Evolutionary conservation across 148 eudicot species (phyloP), one percentile per base, ranked within the genome.

Genomic region (Camellia lanceoleosa): DNA sequence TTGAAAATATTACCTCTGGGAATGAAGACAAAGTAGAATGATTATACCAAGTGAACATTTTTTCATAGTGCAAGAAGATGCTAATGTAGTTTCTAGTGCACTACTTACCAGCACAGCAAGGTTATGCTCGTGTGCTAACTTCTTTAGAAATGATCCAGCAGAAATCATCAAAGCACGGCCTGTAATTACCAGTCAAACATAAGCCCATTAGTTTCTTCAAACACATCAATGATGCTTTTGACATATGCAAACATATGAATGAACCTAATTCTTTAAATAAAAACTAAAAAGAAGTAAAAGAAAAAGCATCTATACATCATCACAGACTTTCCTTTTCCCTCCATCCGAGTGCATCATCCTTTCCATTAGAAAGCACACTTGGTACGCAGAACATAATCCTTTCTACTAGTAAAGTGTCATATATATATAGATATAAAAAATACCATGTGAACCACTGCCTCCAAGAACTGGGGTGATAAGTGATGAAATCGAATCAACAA

Each of bases 101-200:
- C 38, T 30, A 82, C 91, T 91, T 82, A 95, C 98, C 88, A 95
- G 66, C 43, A 92, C 90, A 63, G 89, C 77, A 52, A 95, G 70
- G 71, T 87, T 89, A 87, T 89, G 90, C 79, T 89, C 92, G 60
- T 90, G 83, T 59, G 97, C 97, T 51, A 95, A 80, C 85, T 90
- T 90, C 89, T 95, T 95, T 12, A 95, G 88, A 67, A 93, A 85
- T 80, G 69, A 87, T 81, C 97, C 98, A 68, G 90, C 85, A 83
- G 97, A 88, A 82, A 85, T 69, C 97, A 95, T 95, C 82, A 93
- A 71, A 65, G 96, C 96, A 83, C 88, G 97, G 77, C 97, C 98
- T 95, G 85, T 58, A 87, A 23, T 4, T 19, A 74, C 10, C 54
- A 75, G 79, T 51, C 16, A 85, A 86, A 69, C 67, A 82, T 72